Percentiles rank a stretch among this genome's conserved stretches.
Evolutionary conservation across 2,329 filamentous ascomycete species (phyloP).

Genomic region (Beauveria bassiana): DNA sequence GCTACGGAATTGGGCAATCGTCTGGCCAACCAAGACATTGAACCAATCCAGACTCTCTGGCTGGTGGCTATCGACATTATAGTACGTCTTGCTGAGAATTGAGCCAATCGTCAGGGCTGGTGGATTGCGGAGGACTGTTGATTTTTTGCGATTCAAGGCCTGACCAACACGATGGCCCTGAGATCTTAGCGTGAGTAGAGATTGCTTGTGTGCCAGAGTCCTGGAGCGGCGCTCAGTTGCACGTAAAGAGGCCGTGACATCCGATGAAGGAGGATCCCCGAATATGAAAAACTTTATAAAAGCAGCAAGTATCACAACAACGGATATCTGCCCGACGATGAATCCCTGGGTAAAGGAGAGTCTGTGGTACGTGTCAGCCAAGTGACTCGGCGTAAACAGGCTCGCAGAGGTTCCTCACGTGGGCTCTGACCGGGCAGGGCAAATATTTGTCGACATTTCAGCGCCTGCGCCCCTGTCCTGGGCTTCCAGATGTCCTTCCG

Average conservation of each 20-base stretch:
- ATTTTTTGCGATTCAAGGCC: conserved; percentile 55
- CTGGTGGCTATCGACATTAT: conserved; percentile 91
- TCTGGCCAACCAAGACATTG: conserved; percentile 93
- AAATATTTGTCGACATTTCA: conserved; percentile 33
- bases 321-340: conserved; percentile 84
- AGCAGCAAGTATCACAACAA: conserved; percentile 81
- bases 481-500: neutral
- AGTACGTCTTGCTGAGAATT: conserved; percentile 94
- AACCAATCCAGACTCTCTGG: conserved; percentile 98
- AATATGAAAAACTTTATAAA: conserved; percentile 99
- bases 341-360: conserved; percentile 91
- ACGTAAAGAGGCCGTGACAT: conserved; percentile 67
- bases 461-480: neutral
- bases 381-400: neutral
- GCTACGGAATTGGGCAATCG: conserved; percentile 87
- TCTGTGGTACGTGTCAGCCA: conserved; percentile 34
- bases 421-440: conserved; percentile 35
- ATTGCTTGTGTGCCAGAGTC: conserved; percentile 68
- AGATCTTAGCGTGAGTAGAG: conserved; percentile 55
- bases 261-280: conserved; percentile 79
- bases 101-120: conserved; percentile 82
- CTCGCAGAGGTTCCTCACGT: conserved; percentile 31
- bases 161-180: conserved; percentile 33
- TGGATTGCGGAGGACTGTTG: conserved; percentile 63
- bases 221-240: conserved; percentile 67